Percentiles rank a stretch among this genome's conserved stretches.
Conservation (phyloP, 331 rosid genomes). For the Quercus lobata region DNA sequence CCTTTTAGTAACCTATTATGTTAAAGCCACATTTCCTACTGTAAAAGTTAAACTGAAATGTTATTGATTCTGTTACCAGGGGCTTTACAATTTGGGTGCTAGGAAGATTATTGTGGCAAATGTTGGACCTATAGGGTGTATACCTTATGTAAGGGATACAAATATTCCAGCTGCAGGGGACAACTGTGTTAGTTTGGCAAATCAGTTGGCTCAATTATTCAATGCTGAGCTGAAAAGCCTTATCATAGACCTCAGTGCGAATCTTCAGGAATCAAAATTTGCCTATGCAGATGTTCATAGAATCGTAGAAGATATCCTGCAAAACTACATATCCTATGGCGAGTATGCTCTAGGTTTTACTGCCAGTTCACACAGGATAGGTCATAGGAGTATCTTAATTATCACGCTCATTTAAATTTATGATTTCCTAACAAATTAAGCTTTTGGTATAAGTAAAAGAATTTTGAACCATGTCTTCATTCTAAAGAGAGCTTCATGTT, state of each 20-base stretch:
- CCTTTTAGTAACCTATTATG: background rate
- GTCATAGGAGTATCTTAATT: background rate
- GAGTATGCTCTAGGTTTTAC: background rate
- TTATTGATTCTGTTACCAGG: slow-evolving; percentile 27
- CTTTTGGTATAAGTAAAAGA: too few species aligned
- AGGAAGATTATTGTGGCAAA: slow-evolving; percentile 56
- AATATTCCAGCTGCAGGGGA: slow-evolving; percentile 34
- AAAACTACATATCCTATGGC: slow-evolving; percentile 46
- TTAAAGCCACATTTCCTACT: background rate
- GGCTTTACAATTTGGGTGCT: slow-evolving; percentile 59
- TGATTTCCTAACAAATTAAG: too few species aligned
- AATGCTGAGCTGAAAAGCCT: slow-evolving; percentile 43
- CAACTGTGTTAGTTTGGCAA: slow-evolving; percentile 40
- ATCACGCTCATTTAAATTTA: too few species aligned
- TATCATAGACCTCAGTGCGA: slow-evolving; percentile 30
- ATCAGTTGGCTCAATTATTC: slow-evolving; percentile 47
- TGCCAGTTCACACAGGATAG: too few species aligned
- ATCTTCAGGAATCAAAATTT: slow-evolving; percentile 38
- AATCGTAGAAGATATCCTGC: slow-evolving; percentile 43
- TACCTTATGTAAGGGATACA: slow-evolving; percentile 57
- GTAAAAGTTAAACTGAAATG: background rate
- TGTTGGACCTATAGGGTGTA: slow-evolving; percentile 74
- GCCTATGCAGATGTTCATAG: slow-evolving; percentile 59
- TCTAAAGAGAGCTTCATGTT: background rate
- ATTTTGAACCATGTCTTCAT: too few species aligned